Conservation (phyloP, 1,139 yeast genomes). For the Schwanniomyces etchellsii region DNA sequence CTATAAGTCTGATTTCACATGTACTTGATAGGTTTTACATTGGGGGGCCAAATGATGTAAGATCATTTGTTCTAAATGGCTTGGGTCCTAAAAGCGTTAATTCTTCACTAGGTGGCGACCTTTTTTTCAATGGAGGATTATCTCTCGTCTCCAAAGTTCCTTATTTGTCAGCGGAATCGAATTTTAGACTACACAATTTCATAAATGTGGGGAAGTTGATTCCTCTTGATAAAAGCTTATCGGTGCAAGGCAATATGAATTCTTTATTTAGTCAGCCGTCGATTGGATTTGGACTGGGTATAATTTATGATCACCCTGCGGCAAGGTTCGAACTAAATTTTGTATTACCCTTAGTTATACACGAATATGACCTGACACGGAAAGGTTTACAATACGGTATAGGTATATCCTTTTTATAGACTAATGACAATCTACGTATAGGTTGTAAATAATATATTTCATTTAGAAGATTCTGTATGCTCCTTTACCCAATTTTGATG, state of each 20-base stretch:
- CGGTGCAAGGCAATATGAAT: conserved; percentile 14
- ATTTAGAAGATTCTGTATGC: conserved; percentile 2
- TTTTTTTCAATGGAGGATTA: conserved; percentile 64
- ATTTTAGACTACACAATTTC: conserved; percentile 66
- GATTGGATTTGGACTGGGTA: conserved; percentile 65
- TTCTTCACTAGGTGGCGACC: conserved; percentile 73
- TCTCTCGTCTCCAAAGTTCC: conserved; percentile 69
- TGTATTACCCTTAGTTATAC: conserved; percentile 67
- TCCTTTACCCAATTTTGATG: conserved; percentile 58
- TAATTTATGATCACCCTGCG: conserved; percentile 77
- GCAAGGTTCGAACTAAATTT: conserved; percentile 91
- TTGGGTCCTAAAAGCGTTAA: conserved; percentile 75
- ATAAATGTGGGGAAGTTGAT: conserved; percentile 70
- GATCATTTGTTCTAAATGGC: conserved; percentile 74
- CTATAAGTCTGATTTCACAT: conserved; percentile 27
- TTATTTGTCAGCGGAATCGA: conserved; percentile 45
- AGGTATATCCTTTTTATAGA: conserved; percentile 61
- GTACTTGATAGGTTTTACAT: conserved; percentile 56
- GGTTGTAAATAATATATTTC: conserved; percentile 3
- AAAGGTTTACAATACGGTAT: conserved; percentile 94
- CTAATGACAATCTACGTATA: conserved; percentile 36
- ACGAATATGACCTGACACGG: conserved; percentile 60
- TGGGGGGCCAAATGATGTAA: conserved; percentile 79
- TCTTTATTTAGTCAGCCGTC: conserved; percentile 33
- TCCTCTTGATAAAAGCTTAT: conserved; percentile 26